Conservation (phyloP, 306 rosid genomes). For the Boehmeria nivea region DNA sequence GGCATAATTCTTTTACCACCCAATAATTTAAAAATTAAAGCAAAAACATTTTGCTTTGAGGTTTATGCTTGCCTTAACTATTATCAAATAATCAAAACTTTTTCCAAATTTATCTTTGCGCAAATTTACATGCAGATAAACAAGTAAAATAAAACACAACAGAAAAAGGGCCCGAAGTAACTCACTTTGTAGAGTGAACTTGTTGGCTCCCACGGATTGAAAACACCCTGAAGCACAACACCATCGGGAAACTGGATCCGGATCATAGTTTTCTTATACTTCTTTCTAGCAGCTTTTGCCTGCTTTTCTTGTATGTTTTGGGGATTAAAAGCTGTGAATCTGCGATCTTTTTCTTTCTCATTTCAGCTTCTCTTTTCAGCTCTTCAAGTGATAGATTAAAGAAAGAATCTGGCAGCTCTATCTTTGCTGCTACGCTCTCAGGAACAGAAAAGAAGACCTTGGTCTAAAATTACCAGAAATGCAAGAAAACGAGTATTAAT, state of each 20-base stretch:
- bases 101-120: too few species aligned
- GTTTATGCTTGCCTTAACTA: too few species aligned
- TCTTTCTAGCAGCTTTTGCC: conserved; percentile 65
- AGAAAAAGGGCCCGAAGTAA: conserved; percentile 13
- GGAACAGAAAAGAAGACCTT: conserved; percentile 93
- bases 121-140: too few species aligned
- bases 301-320: conserved; percentile 81
- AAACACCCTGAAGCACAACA: conserved; percentile 82
- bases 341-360: conserved; percentile 77
- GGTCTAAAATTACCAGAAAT: conserved; percentile 36
- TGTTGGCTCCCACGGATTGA: conserved; percentile 78
- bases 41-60: too few species aligned
- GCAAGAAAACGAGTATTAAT: conserved; percentile 8
- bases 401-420: conserved; percentile 84
- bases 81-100: too few species aligned
- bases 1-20: too few species aligned
- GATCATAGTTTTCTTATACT: conserved; percentile 58
- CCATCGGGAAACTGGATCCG: conserved; percentile 94
- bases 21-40: too few species aligned
- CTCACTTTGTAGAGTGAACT: conserved; percentile 73
- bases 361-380: conserved; percentile 82
- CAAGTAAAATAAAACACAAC: conserved; percentile 1
- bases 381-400: conserved; percentile 64
- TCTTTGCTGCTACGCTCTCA: conserved; percentile 74
- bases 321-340: conserved; percentile 94